phyloP scores from a whole-genome alignment of 169 alveolate genomes.

The Plasmodium yoelii region DNA sequence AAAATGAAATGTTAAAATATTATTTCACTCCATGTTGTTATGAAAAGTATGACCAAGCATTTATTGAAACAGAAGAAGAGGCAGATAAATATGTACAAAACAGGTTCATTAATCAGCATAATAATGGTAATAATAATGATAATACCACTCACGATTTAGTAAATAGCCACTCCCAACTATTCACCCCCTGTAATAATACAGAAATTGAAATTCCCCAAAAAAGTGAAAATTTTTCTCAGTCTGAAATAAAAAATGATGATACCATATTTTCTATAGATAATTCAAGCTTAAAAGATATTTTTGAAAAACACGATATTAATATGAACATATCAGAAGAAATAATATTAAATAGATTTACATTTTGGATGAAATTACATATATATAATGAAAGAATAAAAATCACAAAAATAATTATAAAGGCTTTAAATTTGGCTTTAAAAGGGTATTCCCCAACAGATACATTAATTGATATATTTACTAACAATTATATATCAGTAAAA shows the following conservation, averaged over 20 bases:
- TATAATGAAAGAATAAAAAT: slow-evolving; percentile 65
- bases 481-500: slow-evolving; percentile 61
- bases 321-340: slow-evolving; percentile 30
- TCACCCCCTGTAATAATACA: not conserved
- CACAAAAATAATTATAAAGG: slow-evolving; percentile 58
- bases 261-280: slow-evolving; percentile 32
- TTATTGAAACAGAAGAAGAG: slow-evolving; percentile 26
- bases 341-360: slow-evolving; percentile 31
- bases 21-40: slow-evolving; percentile 57
- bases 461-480: slow-evolving; percentile 62
- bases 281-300: not conserved
- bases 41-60: slow-evolving; percentile 25
- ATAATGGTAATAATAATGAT: not conserved
- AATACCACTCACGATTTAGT: not conserved
- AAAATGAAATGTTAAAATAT: slow-evolving; percentile 20
- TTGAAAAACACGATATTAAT: slow-evolving; percentile 37
- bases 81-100: not conserved
- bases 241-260: not conserved
- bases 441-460: slow-evolving; percentile 76
- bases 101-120: not conserved
- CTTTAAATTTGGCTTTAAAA: slow-evolving; percentile 61
- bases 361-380: slow-evolving; percentile 59
- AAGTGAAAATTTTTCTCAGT: not conserved
- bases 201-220: not conserved
- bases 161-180: not conserved